These are phyloP conservation scores for Microbotryum violaceum DNA, from an alignment of 1,284 basidiomycete species.

Conservation along the genomic window DNA sequence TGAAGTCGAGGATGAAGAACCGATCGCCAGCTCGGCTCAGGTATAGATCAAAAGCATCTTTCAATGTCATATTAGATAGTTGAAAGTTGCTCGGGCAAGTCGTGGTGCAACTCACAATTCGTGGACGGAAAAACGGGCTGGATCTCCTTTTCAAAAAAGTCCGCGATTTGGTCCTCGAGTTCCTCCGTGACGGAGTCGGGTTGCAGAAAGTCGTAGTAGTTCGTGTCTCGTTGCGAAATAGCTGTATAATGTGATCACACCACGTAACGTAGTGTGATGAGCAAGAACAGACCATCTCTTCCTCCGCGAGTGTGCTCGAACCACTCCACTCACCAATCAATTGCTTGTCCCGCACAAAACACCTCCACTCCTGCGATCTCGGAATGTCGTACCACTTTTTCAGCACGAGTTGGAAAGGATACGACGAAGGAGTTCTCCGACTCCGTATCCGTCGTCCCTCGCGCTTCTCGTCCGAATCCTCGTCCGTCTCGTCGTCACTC, in stretches of 20 bases:
- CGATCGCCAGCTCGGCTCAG: slow-evolving; percentile 67
- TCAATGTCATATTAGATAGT: background rate
- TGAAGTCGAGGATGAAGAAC: slow-evolving; percentile 81
- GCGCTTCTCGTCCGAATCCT: background rate
- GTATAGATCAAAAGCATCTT: slow-evolving; percentile 80
- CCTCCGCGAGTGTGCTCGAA: background rate
- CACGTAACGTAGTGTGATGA: background rate
- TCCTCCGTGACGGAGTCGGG: slow-evolving; percentile 51
- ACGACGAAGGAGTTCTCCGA: slow-evolving; percentile 34
- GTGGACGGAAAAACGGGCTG: slow-evolving; percentile 52
- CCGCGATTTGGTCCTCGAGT: slow-evolving; percentile 52
- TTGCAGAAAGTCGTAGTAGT: slow-evolving; percentile 80
- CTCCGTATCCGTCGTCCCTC: slow-evolving; percentile 3
- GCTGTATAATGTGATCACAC: slow-evolving; percentile 45
- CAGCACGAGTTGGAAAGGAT: slow-evolving; percentile 76
- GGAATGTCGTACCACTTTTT: slow-evolving; percentile 86
- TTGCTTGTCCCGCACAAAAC: slow-evolving; percentile 65
- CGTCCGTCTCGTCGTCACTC: background rate
- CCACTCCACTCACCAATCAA: slow-evolving; percentile 55
- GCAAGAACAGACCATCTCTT: background rate
- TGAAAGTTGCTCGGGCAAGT: no score
- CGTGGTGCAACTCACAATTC: slow-evolving; percentile 55
- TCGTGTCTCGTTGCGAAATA: slow-evolving; percentile 81
- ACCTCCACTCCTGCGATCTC: slow-evolving; percentile 71
- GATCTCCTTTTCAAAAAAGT: slow-evolving; percentile 64